Evolutionary conservation across 768 basidiomycete species (phyloP), one percentile per base, ranked within the genome.

Genomic region (Suillus americanus): DNA sequence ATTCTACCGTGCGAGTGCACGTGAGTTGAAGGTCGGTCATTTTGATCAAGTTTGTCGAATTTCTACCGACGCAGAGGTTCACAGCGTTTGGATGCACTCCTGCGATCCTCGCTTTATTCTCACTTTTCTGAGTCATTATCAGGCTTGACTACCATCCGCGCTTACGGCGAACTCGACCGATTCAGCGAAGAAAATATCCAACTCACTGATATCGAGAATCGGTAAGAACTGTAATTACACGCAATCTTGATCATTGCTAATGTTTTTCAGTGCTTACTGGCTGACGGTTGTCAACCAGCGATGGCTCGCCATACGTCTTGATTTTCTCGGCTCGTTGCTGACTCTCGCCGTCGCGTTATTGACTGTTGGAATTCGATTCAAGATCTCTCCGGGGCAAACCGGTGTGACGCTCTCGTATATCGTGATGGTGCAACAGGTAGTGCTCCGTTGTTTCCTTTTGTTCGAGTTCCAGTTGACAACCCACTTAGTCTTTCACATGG

Each of bases 301-400:
- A 60, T 95, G 92, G 95, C 87, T 98, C 35, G 93, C 91, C 61
- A 85, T 97, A 54, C 88, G 95, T 6, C 82, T 97, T n/a, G 96
- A 97, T 75, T 86, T 91, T 68, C 82, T 97, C 30, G 95, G 95
- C 23, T 69, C 80, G 23, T 33, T 87, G 16, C 76, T 95, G 57
- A 91, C 89, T 0, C 89, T 96, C 67, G 82, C 86, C 33, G 93
- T 97, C 46, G 84, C 91, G 2, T 81, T 98, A 71, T 82, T 97
- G 65, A 82, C 91, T 12, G 88, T 97, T 23, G 89, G 83, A 13
- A 86, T 88, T 3, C 83, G 91, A 46, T 89, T 89, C 72, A 83
- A 79, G 16, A 89, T 95, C 60, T 91, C 89, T 1, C 90, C 96
- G 2, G 81, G 91, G 3, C 87, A 94, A 69, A 94, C 90, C 40